Evolutionary conservation across 106 monocot genomes (phyloP).

Genomic region (Narthecium ossifragum): DNA sequence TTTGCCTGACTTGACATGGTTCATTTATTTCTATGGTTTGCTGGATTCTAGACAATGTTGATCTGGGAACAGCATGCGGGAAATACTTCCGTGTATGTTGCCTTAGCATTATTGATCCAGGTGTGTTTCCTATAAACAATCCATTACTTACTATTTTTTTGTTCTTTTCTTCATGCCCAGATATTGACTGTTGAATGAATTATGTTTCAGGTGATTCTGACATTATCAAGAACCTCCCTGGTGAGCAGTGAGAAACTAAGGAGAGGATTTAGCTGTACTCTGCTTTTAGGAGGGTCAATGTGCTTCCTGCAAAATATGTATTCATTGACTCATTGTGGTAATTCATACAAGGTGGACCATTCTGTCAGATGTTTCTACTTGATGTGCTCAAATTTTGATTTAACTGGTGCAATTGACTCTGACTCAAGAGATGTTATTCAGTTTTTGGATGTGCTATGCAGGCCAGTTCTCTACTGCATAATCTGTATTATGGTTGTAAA

Average conservation of each 20-base stretch:
- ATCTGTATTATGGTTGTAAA: no score
- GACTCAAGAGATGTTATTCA: no score
- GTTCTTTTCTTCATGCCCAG: neutral
- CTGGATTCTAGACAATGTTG: slow-evolving; percentile 47
- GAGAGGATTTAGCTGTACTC: no score
- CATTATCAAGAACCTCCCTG: slow-evolving; percentile 37
- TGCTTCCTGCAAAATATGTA: no score
- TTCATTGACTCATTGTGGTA: no score
- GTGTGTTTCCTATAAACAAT: neutral
- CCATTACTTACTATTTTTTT: neutral
- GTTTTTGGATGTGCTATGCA: no score
- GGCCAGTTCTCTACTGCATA: no score
- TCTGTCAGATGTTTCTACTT: no score
- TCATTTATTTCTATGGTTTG: neutral
- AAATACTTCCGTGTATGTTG: slow-evolving; percentile 59
- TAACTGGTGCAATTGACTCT: no score
- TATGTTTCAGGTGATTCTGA: slow-evolving; percentile 37
- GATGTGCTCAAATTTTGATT: no score
- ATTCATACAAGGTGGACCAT: no score
- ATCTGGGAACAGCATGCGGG: slow-evolving; percentile 53
- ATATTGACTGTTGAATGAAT: neutral
- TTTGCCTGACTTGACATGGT: neutral
- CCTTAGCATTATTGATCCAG: slow-evolving; percentile 69
- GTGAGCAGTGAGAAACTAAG: slow-evolving; percentile 33
- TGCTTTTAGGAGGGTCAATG: no score